Base-by-base conservation (phyloP, 2,329 filamentous ascomycete species). In the Penicillium sp. region DNA sequence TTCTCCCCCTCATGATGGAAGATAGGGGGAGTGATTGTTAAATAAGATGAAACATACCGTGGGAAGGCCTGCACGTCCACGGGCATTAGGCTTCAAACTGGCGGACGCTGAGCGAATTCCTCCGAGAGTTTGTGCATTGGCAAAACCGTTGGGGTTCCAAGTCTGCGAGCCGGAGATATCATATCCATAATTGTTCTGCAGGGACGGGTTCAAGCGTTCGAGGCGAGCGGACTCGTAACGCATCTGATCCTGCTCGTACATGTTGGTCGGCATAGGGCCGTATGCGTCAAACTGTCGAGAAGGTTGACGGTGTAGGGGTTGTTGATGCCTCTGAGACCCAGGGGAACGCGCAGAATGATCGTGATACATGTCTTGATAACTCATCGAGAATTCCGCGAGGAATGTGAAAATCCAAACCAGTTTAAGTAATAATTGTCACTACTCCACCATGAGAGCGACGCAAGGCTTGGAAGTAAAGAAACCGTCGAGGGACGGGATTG, bases 231-330 rank as follows among this genome's bases (percentile, higher is more conserved):
- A 78, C 73, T 82, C 86, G 75, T 80, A 86, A 67, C 78, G 81
- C 68, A 82, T 80, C 64, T 83, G 82, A 66, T 89, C 86, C 53
- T 53, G 50, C 6, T 94, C 90, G 75, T 93, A 96, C 52, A 93
- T 81, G 58, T 85, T 85, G 49, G 80, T 78, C 23, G 86, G 83
- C 70, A 91, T 83, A 56, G 86, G 85, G 60, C 83, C 85, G 70
- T 89, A 88, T 60, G 82, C 81, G 66, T 96, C 91, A 72, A 93
- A 90, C 66, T 89, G 89, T 67, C 91, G 85, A 66, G 91, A 93
- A 43, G 86, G 80, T 72, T 89, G 87, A 66, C 89, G 86, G 70
- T 89, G 86, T 57, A 89, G 79, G 58, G 82, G 81, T 80, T 88
- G 80, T 71, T 80, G 81, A 68, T 83, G 83, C 66, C 89, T 89